Conservation (phyloP, 306 rosid genomes). For the Cicer yamashitae region DNA sequence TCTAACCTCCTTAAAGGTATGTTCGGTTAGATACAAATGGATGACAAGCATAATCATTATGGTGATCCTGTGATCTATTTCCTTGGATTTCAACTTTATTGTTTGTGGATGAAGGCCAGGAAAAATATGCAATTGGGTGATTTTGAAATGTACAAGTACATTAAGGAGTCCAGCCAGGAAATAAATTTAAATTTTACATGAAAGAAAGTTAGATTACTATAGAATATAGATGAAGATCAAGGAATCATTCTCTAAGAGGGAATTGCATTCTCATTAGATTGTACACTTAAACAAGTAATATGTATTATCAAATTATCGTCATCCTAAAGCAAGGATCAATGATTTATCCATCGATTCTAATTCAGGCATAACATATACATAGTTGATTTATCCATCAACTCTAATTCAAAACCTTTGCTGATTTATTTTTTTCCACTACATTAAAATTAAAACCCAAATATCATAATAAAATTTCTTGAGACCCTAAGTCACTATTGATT, state of each 20-base stretch:
- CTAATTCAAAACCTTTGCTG: background rate
- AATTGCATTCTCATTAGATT: conserved; percentile 2
- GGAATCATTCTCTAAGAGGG: conserved; percentile 6
- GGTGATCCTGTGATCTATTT: background rate
- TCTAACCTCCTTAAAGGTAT: conserved; percentile 13
- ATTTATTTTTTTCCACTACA: conserved; percentile 2
- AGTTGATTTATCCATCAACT: background rate
- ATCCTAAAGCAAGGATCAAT: background rate
- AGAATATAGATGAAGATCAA: background rate
- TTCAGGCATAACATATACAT: conserved; percentile 3
- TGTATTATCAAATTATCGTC: conserved; percentile 5
- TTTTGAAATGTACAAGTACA: conserved; percentile 2
- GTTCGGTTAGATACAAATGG: conserved; percentile 8
- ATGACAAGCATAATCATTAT: background rate
- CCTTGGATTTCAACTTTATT: background rate
- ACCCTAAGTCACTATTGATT: conserved; percentile 10
- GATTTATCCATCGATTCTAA: no score
- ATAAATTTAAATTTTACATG: background rate
- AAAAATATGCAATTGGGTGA: conserved; percentile 7
- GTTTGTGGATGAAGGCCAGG: background rate
- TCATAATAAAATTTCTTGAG: conserved; percentile 22
- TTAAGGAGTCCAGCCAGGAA: conserved; percentile 15
- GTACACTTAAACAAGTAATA: background rate
- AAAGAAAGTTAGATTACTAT: background rate
- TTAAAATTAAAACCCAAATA: background rate